Evolutionary conservation across 2,329 filamentous ascomycete species (phyloP), one percentile per base, ranked within the genome.

Genomic region (Aspergillus bombycis): DNA sequence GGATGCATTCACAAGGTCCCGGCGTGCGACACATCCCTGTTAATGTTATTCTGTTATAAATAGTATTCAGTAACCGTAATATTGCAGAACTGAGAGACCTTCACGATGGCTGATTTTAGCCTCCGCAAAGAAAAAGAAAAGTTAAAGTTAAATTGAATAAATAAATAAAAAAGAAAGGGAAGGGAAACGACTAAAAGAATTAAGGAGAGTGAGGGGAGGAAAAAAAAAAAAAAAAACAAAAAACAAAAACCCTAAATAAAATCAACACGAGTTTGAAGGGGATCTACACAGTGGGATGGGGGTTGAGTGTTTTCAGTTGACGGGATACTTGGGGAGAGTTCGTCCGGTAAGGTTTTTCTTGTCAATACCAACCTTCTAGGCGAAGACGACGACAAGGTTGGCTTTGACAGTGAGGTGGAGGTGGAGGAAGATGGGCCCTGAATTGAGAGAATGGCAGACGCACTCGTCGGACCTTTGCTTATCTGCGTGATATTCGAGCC

Each of bases 311-410:
- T 23, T 46, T 23, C 21, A 26, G 45, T 53, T 34, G 28, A 53
- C 7, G 7, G 19, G 21, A 21, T 34, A 30, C 12, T 36, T 34
- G 21, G 50, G 30, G 28, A 30, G 26, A 21, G 50, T 54, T 54
- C 50, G 50, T 54, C 50, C 50, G 50, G n/a, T 54, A 54, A 54
- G 50, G 50, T 54, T 54, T 54, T 50, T n/a, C 4, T 10, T 19
- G 4, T 26, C 28, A 8, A 45, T 4, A 3, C 23, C 28, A 52
- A 52, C 48, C 8, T 23, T 52, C 23, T 19, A 4, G 23, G 23
- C 11, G 14, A 26, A 16, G 23, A 52, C 4, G 48, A 28, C 23
- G 14, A 52, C 38, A 41, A n/a, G 38, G 38, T 41, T n/a, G 16
- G 38, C 38, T 41, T 41, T 41, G 38, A 41, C 38, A 41, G 16